These are phyloP conservation scores for Thelonectria olida DNA, from an alignment of 2,329 filamentous ascomycete species.

Conservation along the genomic window DNA sequence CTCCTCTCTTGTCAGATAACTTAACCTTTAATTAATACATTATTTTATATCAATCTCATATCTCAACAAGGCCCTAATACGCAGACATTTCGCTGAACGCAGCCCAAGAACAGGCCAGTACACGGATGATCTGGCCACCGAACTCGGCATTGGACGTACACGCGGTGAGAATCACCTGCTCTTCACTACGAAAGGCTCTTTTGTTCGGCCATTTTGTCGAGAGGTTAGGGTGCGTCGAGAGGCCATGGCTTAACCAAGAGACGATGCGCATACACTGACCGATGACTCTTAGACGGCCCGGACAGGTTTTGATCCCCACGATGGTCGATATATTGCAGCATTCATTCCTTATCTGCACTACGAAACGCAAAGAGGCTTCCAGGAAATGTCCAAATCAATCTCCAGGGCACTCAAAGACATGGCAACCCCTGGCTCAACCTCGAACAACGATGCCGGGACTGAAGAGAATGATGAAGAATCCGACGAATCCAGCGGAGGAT, in stretches of 20 bases:
- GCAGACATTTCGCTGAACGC: slow-evolving; percentile 11
- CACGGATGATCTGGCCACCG: slow-evolving; percentile 1
- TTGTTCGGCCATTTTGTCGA: slow-evolving; percentile 8
- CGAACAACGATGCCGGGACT: too few species aligned
- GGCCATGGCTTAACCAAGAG: not conserved
- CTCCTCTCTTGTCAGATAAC: too few species aligned
- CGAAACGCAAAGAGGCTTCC: slow-evolving; percentile 48
- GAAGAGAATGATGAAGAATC: not conserved
- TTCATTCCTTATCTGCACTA: slow-evolving; percentile 52
- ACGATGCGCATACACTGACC: not conserved
- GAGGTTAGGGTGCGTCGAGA: slow-evolving; percentile 29
- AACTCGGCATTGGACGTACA: slow-evolving; percentile 24
- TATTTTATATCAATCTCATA: too few species aligned
- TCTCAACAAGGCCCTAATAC: not conserved
- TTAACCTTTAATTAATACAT: too few species aligned
- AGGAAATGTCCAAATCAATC: slow-evolving; percentile 42
- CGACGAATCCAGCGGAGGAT: too few species aligned
- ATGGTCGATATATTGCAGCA: slow-evolving; percentile 6
- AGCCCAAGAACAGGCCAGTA: not conserved
- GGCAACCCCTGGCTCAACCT: too few species aligned
- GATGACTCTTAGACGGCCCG: not conserved
- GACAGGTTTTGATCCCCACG: not conserved
- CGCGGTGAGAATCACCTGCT: slow-evolving; percentile 38
- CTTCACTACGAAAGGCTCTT: slow-evolving; percentile 13
- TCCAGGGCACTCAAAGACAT: not conserved